Evolutionary conservation across 257 asterid genomes (phyloP).

Genomic region (Paraleonurus japonicus): DNA sequence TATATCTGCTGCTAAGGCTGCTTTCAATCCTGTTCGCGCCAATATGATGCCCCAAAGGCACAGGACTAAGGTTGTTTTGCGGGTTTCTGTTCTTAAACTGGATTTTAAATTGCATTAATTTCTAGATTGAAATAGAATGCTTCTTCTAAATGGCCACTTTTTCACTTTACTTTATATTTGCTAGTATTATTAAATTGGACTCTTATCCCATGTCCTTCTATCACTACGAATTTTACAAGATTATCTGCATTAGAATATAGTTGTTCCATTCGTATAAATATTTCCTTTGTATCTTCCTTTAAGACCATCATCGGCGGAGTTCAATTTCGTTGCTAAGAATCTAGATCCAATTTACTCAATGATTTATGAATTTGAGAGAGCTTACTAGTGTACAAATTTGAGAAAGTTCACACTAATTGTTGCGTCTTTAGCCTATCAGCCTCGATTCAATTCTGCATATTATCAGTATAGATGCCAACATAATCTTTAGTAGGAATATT

Average conservation of each 20-base stretch:
- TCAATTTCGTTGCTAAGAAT: neutral
- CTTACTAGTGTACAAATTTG: conserved; percentile 2
- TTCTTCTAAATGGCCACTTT: neutral
- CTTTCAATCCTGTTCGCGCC: conserved; percentile 54
- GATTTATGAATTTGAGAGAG: conserved; percentile 6
- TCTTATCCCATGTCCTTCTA: neutral
- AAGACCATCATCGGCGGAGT: neutral
- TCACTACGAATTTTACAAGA: neutral
- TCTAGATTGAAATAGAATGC: conserved; percentile 17
- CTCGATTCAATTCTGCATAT: neutral
- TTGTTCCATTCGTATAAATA: neutral
- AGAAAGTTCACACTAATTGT: neutral
- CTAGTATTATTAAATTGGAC: neutral
- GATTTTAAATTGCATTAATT: neutral
- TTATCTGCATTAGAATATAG: neutral
- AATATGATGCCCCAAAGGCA: conserved; percentile 71
- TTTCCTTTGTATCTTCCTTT: neutral
- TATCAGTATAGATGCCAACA: neutral
- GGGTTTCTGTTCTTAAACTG: neutral
- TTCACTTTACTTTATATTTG: neutral
- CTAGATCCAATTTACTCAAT: neutral
- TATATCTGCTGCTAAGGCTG: conserved; percentile 71
- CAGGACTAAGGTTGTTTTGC: conserved; percentile 48
- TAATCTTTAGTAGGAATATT: neutral
- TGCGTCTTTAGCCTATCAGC: neutral